phyloP scores from a whole-genome alignment of 2,329 filamentous ascomycete species.

The Chrysoporthe austroafricana region DNA sequence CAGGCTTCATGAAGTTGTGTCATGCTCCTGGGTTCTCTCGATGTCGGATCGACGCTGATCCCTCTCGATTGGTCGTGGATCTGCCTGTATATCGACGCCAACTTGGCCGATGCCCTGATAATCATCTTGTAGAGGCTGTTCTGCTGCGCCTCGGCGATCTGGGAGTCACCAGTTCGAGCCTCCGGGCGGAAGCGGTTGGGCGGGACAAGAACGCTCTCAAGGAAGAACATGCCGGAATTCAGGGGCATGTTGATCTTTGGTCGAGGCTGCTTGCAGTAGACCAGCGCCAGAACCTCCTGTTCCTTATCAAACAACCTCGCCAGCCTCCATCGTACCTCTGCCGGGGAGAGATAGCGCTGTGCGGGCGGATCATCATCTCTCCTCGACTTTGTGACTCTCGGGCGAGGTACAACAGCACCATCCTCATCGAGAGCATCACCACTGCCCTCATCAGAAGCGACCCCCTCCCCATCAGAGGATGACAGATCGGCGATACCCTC shows the following conservation, averaged over 20 bases:
- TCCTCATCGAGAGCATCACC: constrained; percentile 56
- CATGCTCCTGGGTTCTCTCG: constrained; percentile 22
- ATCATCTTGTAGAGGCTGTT: constrained; percentile 89
- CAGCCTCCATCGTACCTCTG: constrained; percentile 81
- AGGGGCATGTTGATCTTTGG: constrained; percentile 61
- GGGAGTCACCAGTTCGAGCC: constrained; percentile 76
- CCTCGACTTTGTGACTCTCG: constrained; percentile 44
- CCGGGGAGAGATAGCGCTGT: constrained; percentile 79
- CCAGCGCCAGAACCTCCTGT: constrained; percentile 77
- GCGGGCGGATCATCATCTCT: constrained; percentile 42
- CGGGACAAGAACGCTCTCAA: constrained; percentile 83
- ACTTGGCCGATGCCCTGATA: constrained; percentile 71
- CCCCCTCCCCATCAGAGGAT: constrained; percentile 47
- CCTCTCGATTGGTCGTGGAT: constrained; percentile 28
- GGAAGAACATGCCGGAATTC: constrained; percentile 92
- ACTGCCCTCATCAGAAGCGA: constrained; percentile 44
- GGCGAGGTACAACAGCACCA: constrained; percentile 62
- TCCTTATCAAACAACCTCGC: constrained; percentile 84
- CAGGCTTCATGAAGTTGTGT: constrained; percentile 78
- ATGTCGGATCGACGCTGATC: constrained; percentile 39
- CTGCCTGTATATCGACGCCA: constrained; percentile 65
- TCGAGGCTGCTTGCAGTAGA: constrained; percentile 77
- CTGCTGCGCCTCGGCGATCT: constrained; percentile 85
- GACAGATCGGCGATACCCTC: constrained; percentile 72
- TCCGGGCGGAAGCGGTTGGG: constrained; percentile 92